Evolutionary conservation across 108 stramenopile genomes (phyloP).

Genomic region (Skeletonema tropicum): DNA sequence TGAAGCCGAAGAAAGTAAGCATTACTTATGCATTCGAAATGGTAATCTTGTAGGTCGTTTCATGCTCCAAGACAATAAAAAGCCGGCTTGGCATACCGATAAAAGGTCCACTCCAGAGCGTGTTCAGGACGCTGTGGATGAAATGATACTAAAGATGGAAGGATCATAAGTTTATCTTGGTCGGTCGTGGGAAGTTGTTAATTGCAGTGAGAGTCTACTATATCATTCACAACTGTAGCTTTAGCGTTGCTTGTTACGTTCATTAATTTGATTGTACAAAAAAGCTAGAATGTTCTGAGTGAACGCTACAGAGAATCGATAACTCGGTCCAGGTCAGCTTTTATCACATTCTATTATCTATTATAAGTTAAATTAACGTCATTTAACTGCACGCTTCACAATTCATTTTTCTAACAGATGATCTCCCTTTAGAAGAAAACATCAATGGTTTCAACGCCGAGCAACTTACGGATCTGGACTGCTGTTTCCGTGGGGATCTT

Average conservation of each 20-base stretch:
- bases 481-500: constrained; percentile 71
- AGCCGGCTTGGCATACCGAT: constrained; percentile 72
- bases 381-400: background rate
- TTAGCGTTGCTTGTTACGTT: too few species aligned
- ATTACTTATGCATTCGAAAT: constrained; percentile 64
- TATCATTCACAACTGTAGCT: too few species aligned
- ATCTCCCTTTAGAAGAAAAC: constrained; percentile 71
- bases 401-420: background rate
- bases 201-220: too few species aligned
- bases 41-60: constrained; percentile 55
- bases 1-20: constrained; percentile 75
- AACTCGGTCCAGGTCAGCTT: background rate
- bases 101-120: constrained; percentile 55
- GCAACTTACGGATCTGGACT: constrained; percentile 72
- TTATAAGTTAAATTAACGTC: background rate
- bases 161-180: too few species aligned
- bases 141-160: constrained; percentile 61
- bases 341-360: background rate
- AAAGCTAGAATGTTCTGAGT: too few species aligned
- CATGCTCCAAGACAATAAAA: constrained; percentile 78
- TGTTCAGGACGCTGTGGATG: constrained; percentile 70
- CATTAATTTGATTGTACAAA: too few species aligned
- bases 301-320: too few species aligned
- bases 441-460: constrained; percentile 75
- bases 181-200: too few species aligned